Evolutionary conservation across 371 early-diverging fungal species (phyloP), one percentile per base, ranked within the genome.

Genomic region (Mortierella sp.): DNA sequence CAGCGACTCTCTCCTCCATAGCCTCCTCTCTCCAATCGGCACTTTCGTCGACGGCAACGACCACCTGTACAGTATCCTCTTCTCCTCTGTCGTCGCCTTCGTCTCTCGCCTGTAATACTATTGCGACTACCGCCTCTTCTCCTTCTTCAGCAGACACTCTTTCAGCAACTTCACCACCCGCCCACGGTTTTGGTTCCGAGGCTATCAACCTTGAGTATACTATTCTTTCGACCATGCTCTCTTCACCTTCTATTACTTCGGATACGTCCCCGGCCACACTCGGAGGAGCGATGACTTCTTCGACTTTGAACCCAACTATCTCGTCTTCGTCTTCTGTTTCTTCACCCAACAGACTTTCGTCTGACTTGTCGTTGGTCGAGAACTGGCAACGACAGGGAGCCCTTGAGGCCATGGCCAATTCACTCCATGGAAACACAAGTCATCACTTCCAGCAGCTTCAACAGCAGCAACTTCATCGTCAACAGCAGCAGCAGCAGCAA

Each of bases 151-250:
- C 37, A 37, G 37, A 37, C 37, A 37, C 37, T 9, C 9, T 9
- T 37, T n/a, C n/a, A n/a, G n/a, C n/a, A 68, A 64, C 30, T 45
- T 70, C 75, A 62, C 70, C 62, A 1, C 61, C 81, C 46, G 82
- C 85, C 62, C 74, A 83, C 47, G 87, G 84, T 29, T 96, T 96
- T 81, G 94, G 94, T 30, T 95, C 95, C 1, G 95, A 93, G 61
- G 85, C 93, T 43, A 86, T 93, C 68, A 95, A 93, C 74, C 86
- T 94, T 28, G 96, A 97, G 77, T 94, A 95, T 68, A 88, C 93
- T 1, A 90, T 95, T 43, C 82, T 95, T 19, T 92, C 93, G 14
- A 94, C 86, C 66, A 95, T 96, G 96, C 85, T 95, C 47, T 84
- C 82, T 46, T 75, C 80, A 16, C 65, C 85, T 25, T 37, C 37